Conservation (phyloP, 257 asterid genomes). For the Perilla frutescens region DNA sequence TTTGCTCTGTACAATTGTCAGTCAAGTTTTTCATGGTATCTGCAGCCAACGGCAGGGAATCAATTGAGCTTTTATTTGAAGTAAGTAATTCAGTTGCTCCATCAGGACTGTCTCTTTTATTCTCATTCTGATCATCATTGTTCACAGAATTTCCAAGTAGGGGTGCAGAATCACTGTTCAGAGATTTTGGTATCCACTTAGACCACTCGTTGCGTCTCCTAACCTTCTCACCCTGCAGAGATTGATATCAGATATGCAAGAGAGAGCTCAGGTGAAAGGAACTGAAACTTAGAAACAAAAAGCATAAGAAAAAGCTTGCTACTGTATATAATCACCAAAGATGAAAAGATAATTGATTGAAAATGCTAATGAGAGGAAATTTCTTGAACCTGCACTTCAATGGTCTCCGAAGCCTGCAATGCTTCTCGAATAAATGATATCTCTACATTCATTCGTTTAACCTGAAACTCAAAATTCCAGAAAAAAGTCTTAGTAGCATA, state of each 20-base stretch:
- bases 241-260: conserved; percentile 33
- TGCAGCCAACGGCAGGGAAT: conserved; percentile 34
- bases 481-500: conserved; percentile 15
- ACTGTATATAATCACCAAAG: conserved; percentile 1
- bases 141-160: conserved; percentile 34
- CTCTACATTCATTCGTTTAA: conserved; percentile 70
- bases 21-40: conserved; percentile 31
- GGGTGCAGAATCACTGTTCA: conserved; percentile 43
- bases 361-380: conserved; percentile 25
- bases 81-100: conserved; percentile 34
- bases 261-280: conserved; percentile 26
- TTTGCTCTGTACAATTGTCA: conserved; percentile 39
- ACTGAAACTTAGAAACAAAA: conserved; percentile 1
- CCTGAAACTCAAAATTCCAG: conserved; percentile 55
- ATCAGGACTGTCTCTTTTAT: conserved; percentile 38
- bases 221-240: conserved; percentile 72
- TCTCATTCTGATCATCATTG: conserved; percentile 44
- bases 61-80: conserved; percentile 39
- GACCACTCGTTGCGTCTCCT: conserved; percentile 93
- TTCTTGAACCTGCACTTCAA: conserved; percentile 81
- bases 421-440: conserved; percentile 76
- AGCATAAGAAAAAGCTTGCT: conserved; percentile 11
- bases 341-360: conserved; percentile 11
- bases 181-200: conserved; percentile 61
- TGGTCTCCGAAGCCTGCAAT: conserved; percentile 72